Conservation (phyloP, 371 early-diverging fungal genomes). For the Homolaphlyctis polyrhiza region DNA sequence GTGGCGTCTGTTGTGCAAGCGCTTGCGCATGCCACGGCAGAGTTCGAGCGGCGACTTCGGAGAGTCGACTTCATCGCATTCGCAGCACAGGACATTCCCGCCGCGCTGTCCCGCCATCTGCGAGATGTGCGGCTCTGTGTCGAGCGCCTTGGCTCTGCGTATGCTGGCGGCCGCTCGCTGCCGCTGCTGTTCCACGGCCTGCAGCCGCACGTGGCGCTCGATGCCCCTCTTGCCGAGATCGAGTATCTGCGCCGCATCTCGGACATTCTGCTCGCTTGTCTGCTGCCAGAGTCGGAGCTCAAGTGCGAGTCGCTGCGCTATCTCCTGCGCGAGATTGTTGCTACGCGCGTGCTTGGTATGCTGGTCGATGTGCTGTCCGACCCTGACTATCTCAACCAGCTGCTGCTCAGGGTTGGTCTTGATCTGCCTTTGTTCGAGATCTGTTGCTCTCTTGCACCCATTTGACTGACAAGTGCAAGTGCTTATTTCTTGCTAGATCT, state of each 20-base stretch:
- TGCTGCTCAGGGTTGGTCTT: conserved; percentile 17
- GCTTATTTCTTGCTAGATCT: no score
- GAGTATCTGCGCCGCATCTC: conserved; percentile 22
- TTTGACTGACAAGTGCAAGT: no score
- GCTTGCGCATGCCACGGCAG: conserved; percentile 2
- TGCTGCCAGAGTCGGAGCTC: conserved; percentile 19
- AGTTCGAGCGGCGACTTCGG: conserved; percentile 15
- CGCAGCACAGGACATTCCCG: conserved; percentile 16
- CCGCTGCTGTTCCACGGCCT: conserved; percentile 24
- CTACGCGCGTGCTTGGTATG: conserved; percentile 7
- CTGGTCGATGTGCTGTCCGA: conserved; percentile 13
- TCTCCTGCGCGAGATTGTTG: conserved; percentile 20
- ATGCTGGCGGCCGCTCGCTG: conserved; percentile 20
- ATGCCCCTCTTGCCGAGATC: conserved; percentile 13
- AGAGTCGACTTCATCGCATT: conserved; percentile 21
- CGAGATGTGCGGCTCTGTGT: conserved; percentile 18
- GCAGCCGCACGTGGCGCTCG: conserved; percentile 27
- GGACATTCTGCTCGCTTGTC: conserved; percentile 14
- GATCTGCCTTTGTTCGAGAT: no score
- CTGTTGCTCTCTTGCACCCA: no score
- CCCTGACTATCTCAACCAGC: conserved; percentile 22
- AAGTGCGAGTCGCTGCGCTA: conserved; percentile 15
- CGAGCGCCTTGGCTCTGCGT: conserved; percentile 23
- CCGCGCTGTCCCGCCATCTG: conserved; percentile 17
- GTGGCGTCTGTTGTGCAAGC: conserved; percentile 3